Evolutionary conservation across 2,329 filamentous ascomycete species (phyloP), one percentile per base, ranked within the genome.

Genomic region (Penicillium sp.): DNA sequence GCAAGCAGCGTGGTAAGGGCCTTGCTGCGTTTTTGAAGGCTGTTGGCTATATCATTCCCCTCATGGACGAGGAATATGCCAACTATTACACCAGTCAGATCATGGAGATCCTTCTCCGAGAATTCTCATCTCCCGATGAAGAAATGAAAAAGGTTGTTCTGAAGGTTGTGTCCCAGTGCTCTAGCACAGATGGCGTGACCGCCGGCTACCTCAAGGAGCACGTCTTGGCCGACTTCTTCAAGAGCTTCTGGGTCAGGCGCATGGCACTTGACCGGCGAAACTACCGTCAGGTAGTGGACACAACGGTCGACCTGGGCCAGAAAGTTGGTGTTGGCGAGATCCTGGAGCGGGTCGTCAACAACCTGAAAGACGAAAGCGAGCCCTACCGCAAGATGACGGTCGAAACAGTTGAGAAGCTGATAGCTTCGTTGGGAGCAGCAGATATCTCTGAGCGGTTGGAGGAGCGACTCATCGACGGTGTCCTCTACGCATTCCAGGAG

Each of bases 131-230:
- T 0, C 93, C 93, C 0, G 93, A 98, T 57, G 93, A 98, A 69
- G 93, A 98, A 70, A 98, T 98, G 93, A 98, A 97, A 74, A 98
- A 98, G 74, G 93, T 98, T 1, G 93, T 98, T 6, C 75, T 98
- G 48, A 97, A 97, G 71, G 93, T 98, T 23, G 84, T 98, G 13
- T 96, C 90, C 14, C 93, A 98, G 65, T 97, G 93, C 64, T 88
- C 93, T 6, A 86, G 86, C 58, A 97, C 91, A 2, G 87, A 95
- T 63, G 93, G 93, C 72, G 93, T 98, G 23, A 97, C 93, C 27
- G 87, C 90, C 28, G 86, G 84, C 31, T 98, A 97, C 63, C 78
- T 98, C 32, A 97, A 96, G 69, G 90, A 97, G 64, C 86, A 95
- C 52, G 90, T 98, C 6, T 77, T 98, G 31, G 84, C 88, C 56